Conservation (phyloP, 176 grass and related monocot genomes). For the Saccharum spontaneum region DNA sequence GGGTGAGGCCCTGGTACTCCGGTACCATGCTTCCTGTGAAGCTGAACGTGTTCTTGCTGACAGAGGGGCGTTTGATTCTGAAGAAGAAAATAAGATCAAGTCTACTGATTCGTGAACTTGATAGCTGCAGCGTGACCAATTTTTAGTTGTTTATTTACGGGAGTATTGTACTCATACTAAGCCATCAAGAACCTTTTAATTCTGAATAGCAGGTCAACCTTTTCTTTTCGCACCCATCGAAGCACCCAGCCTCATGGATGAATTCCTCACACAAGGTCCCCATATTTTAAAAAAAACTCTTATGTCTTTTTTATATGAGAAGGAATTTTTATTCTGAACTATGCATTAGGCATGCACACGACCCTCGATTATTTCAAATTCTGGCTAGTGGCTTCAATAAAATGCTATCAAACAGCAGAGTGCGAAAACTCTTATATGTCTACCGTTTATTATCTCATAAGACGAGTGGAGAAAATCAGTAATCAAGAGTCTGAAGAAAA, state of each 20-base stretch:
- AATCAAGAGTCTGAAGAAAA: conserved; percentile 13
- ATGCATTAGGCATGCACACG: neutral
- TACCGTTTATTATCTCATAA: neutral
- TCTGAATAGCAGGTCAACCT: conserved; percentile 6
- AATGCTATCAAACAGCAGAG: neutral
- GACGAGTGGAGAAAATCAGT: neutral
- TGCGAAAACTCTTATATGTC: neutral
- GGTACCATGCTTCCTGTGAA: neutral
- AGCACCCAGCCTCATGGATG: neutral
- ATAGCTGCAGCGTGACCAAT: neutral
- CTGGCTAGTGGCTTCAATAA: neutral
- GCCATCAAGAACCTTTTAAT: neutral
- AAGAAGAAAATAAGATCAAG: neutral
- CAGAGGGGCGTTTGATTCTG: neutral
- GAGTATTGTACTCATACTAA: neutral
- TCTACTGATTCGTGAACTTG: neutral
- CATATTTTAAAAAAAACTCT: neutral
- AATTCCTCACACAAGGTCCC: neutral
- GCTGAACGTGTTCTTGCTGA: neutral
- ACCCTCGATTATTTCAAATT: neutral
- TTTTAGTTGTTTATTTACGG: neutral
- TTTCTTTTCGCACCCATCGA: neutral
- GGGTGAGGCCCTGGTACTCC: neutral
- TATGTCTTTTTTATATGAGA: neutral
- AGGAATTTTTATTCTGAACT: neutral